Evolutionary conservation across 2,329 filamentous ascomycete genomes (phyloP), one percentile per base, ranked within the genome.

Genomic region (Helicocarpus griseus): DNA sequence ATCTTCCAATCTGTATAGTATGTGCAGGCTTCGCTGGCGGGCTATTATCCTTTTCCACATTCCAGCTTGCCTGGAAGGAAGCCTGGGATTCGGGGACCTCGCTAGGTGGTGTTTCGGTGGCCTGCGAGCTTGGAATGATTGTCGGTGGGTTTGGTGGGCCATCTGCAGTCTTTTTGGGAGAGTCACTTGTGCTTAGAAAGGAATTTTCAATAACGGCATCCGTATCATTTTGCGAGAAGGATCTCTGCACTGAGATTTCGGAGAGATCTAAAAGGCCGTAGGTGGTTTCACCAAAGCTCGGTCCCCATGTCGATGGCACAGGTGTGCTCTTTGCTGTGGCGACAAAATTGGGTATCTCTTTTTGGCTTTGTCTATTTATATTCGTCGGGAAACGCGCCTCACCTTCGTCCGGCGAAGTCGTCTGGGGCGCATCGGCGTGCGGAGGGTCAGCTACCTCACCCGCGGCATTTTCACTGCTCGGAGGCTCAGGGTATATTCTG

Each of bases 41-140:
- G 26, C 21, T 21, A 8, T 45, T 33, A 47, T 50, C 26, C 39
- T 33, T 38, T 39, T 48, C 49, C 50, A 48, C 31, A 24, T 51
- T 39, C 22, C 26, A 45, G 6, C 36, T 43, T n/a, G 52, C 31
- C 14, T 36, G 46, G 19, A 50, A 50, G 35, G 57, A 57, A 5
- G 65, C 64, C 35, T 71, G 69, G 2, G 69, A 72, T 43, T 72
- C 67, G 19, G 68, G 68, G 21, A 72, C 66, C 13, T 66, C 65
- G 45, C 67, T 70, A 24, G 70, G 54, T 19, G 65, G 65, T 29
- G 62, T 68, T 13, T 62, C 62, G 31, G 44, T 33, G 22, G 13
- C 9, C 31, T 35, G 29, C n/a, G 44, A 47, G 29, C 29, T 47
- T 13, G 17, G 5, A 13, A 46, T n/a, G 14, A 17, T 17, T 7